Percentiles rank a stretch among this genome's conserved stretches.
These are phyloP conservation scores for Puccinia hordei DNA, from an alignment of 1,284 basidiomycete genomes.

Conservation along the genomic window DNA sequence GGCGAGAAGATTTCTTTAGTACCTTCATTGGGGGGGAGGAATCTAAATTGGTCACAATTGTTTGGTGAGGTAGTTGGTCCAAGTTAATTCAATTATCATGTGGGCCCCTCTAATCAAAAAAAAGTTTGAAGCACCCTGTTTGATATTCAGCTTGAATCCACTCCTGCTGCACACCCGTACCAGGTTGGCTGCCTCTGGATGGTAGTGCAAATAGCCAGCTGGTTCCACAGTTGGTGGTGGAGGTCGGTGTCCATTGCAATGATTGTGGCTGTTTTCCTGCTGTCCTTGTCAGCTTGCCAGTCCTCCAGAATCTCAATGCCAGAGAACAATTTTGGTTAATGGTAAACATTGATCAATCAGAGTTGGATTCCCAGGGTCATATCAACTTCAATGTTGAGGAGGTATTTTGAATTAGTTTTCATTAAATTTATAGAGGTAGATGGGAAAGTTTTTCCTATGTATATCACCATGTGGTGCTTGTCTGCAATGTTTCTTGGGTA, in stretches of 20 bases:
- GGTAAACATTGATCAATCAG: too few relatives aligned
- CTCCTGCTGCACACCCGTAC: not conserved
- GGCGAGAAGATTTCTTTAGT: not conserved
- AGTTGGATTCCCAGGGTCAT: too few relatives aligned
- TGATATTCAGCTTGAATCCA: not conserved
- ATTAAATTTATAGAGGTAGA: too few relatives aligned
- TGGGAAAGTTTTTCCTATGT: too few relatives aligned
- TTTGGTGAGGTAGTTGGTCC: conserved; percentile 16
- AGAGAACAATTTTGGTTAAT: too few relatives aligned
- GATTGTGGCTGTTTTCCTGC: not conserved
- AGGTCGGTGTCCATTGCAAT: not conserved
- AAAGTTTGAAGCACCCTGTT: not conserved
- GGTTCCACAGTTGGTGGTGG: conserved; percentile 10
- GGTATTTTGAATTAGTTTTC: too few relatives aligned
- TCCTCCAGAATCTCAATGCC: not conserved
- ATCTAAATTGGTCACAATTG: not conserved
- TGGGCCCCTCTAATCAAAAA: not conserved
- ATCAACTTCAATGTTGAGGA: too few relatives aligned
- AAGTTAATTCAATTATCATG: conserved; percentile 4
- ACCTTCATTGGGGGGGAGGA: not conserved
- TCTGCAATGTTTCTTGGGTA: too few relatives aligned
- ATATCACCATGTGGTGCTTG: too few relatives aligned
- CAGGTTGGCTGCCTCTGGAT: not conserved
- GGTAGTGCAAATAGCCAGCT: not conserved
- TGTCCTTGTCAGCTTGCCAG: not conserved